Base-by-base conservation (phyloP, 495 filamentous ascomycete species). In the Penicillium dipodomyicola region DNA sequence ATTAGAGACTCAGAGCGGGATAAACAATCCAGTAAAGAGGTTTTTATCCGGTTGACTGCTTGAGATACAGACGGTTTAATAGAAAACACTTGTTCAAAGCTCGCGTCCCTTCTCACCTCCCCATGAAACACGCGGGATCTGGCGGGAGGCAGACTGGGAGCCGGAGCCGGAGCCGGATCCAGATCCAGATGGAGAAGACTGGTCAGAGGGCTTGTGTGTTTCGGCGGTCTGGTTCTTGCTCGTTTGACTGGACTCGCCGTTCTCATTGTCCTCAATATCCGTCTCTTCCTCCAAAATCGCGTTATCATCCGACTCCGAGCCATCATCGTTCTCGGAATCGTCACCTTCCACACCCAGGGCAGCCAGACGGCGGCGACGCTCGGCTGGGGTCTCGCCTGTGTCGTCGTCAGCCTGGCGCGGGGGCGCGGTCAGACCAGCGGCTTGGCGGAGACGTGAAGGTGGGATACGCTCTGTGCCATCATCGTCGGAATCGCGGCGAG, bases 301-400 rank as follows among this genome's bases (percentile, higher is more conserved):
- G 32, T 57, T 49, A 15, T 55, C 58, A 14, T 61, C 64, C 40
- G 33, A 59, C 48, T 54, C 60, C 12, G 63, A 69, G 17, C 64
- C 74, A 9, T 83, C 80, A 54, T 17, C 35, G 7, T 85, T 84
- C 39, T 90, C 87, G 40, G 82, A 84, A 46, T 87, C 85, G 17
- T 79, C 81, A 17, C 78, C 80, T 23, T 79, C 80, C 7, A 80
- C 73, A 45, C 91, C 91, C n/a, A 96, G 74, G 5, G 92, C 93
- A 2, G 90, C 93, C 52, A 95, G 84, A 69, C 93, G 85, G 58
- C 92, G 81, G 37, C 87, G 81, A 42, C 87, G 80, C 72, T 96
- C 92, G 0, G 91, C 92, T 0, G 89, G 84, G 4, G 91, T 96
- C 70, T 96, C 92, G 40, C 78, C 82, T 3, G 72, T 74, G 23